Evolutionary conservation across 805 yeast genomes (phyloP).

Genomic region (Lipomyces oligophaga): DNA sequence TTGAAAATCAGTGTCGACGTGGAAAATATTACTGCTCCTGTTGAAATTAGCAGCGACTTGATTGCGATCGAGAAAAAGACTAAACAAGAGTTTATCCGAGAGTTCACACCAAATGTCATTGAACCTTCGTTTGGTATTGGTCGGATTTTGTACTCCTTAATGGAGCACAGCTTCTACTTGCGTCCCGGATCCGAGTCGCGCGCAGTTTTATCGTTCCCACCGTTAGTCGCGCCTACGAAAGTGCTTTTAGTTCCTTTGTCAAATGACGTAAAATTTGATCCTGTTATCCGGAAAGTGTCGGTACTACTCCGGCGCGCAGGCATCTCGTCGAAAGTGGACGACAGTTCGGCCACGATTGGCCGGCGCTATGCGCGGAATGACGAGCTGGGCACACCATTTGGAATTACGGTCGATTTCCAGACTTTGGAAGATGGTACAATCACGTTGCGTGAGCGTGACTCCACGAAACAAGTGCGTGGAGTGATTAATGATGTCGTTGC

Average conservation of each 20-base stretch:
- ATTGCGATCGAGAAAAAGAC: slow-evolving; percentile 73
- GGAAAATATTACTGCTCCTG: slow-evolving; percentile 55
- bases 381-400: slow-evolving; percentile 98
- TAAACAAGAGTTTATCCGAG: slow-evolving; percentile 86
- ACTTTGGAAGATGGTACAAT: slow-evolving; percentile 81
- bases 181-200: slow-evolving; percentile 88
- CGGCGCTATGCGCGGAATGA: slow-evolving; percentile 97
- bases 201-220: slow-evolving; percentile 88
- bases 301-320: slow-evolving; percentile 69
- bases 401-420: slow-evolving; percentile 94
- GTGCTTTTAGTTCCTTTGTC: slow-evolving; percentile 93
- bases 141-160: slow-evolving; percentile 85
- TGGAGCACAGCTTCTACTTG: slow-evolving; percentile 93
- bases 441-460: slow-evolving; percentile 95
- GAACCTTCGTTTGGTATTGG: slow-evolving; percentile 99
- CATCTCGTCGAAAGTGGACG: slow-evolving; percentile 93
- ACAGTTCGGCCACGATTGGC: slow-evolving; percentile 95
- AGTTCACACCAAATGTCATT: slow-evolving; percentile 92
- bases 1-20: slow-evolving; percentile 65
- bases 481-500: slow-evolving; percentile 64
- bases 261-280: slow-evolving; percentile 71
- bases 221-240: slow-evolving; percentile 95
- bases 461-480: slow-evolving; percentile 96
- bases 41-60: slow-evolving; percentile 70
- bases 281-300: slow-evolving; percentile 67